Conservation (phyloP, 192 early-diverging fungal species). For the Coemansia aciculifera region DNA sequence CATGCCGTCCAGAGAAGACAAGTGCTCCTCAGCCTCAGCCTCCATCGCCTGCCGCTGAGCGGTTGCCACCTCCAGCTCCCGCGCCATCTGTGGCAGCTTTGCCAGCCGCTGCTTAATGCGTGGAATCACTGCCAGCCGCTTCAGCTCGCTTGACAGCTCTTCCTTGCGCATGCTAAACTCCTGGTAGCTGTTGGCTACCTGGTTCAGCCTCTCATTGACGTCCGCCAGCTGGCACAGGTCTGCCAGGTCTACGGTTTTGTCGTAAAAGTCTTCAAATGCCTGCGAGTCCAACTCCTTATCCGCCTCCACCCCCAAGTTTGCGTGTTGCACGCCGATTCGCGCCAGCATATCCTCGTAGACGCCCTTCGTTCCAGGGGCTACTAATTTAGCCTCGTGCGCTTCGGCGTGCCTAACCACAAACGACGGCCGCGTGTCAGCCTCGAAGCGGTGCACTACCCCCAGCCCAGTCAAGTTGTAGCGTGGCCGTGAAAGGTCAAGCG, state of each 20-base stretch:
- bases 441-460: conserved; percentile 41
- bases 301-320: conserved; percentile 38
- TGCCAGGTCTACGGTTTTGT: conserved; percentile 52
- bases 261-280: conserved; percentile 55
- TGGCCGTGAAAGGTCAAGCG: conserved; percentile 39
- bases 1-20: conserved; percentile 31
- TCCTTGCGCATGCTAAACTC: conserved; percentile 42
- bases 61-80: conserved; percentile 30
- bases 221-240: conserved; percentile 53
- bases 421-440: conserved; percentile 37
- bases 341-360: conserved; percentile 56
- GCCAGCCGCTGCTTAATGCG: conserved; percentile 42
- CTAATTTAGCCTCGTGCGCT: conserved; percentile 51
- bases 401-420: conserved; percentile 47
- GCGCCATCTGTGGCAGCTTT: conserved; percentile 41
- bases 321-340: conserved; percentile 53
- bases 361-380: conserved; percentile 52
- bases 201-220: conserved; percentile 53
- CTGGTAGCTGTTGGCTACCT: conserved; percentile 53
- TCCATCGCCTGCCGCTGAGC: conserved; percentile 34
- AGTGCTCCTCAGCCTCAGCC: conserved; percentile 25
- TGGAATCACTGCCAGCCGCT: conserved; percentile 42
- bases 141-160: conserved; percentile 44
- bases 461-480: conserved; percentile 47
- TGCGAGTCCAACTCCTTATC: conserved; percentile 45